Conservation (phyloP, 2,329 filamentous ascomycete genomes). For the Pseudogymnoascus sp. region DNA sequence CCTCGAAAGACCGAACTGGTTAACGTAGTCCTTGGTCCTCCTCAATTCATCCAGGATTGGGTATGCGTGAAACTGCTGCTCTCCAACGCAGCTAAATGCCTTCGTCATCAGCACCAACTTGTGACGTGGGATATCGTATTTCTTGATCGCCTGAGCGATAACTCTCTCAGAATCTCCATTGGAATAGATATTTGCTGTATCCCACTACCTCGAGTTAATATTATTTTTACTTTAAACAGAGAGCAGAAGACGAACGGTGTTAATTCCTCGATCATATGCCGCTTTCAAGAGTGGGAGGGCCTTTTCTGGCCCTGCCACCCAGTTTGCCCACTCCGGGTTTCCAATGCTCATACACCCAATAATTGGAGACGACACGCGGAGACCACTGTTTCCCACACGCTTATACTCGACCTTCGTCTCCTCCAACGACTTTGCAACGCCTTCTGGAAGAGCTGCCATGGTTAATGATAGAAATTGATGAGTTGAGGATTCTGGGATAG, state of each 20-base stretch:
- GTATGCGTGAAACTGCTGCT: conserved; percentile 33
- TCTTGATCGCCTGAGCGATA: conserved; percentile 53
- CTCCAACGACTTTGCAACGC: conserved; percentile 29
- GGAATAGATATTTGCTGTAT: conserved; percentile 50
- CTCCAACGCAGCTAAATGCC: conserved; percentile 44
- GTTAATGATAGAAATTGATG: neutral
- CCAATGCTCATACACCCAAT: conserved; percentile 61
- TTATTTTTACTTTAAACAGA: conserved; percentile 36
- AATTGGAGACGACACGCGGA: conserved; percentile 57
- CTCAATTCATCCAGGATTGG: conserved; percentile 27
- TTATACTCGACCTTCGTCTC: conserved; percentile 43
- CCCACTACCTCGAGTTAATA: conserved; percentile 35
- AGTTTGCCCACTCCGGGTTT: conserved; percentile 43
- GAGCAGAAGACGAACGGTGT: conserved; percentile 44
- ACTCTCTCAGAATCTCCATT: conserved; percentile 50
- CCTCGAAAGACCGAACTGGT: conserved; percentile 44
- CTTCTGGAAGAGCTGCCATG: conserved; percentile 5
- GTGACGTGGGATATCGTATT: conserved; percentile 50
- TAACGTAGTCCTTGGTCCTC: conserved; percentile 45
- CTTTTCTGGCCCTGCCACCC: conserved; percentile 54
- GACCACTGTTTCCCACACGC: conserved; percentile 54
- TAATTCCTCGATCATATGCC: conserved; percentile 57
- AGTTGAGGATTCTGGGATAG: neutral
- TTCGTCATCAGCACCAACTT: conserved; percentile 55
- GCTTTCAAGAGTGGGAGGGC: conserved; percentile 55